Base-by-base conservation (phyloP, 257 asterid species). In the Nicotiana benthamiana region DNA sequence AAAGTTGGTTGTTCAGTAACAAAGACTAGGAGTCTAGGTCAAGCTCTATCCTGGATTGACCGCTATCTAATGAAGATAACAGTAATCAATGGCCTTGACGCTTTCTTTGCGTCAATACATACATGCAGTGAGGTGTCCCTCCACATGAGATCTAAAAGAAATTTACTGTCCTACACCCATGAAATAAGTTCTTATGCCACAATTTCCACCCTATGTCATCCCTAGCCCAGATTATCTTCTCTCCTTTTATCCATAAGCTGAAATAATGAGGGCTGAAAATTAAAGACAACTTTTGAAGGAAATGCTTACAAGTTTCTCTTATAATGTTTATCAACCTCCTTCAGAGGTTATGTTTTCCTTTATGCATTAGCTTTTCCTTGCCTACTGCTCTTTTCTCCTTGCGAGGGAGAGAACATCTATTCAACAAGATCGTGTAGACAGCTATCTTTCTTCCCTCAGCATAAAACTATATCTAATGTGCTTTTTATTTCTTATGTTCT, bases 401-500 rank as follows among this genome's bases (percentile, higher is more conserved):
- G 78, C 15, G 13, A 46, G 40, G 78, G 32, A 46, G 78, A 72
- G 40, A 8, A 72, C 78, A 24, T 46, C 40, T 72, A 22, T 72
- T 46, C 60, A 16, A 26, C 53, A 43, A 46, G 15, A 46, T 48
- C 48, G 24, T 48, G 24, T 46, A 56, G 78, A 46, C 60, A 22
- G 9, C 51, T 46, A 3, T 46, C 15, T 46, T 46, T 46, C 60
- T 72, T 72, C 46, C 22, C 78, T 6, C 7, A 22, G 59, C 60
- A 17, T 54, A 46, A 72, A 34, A 22, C 27, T 46, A 7, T 72
- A 43, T 72, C 40, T 72, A 24, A 72, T 72, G 78, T 48, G 13
- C 6, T 72, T 72, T 22, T 46, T 80, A 40, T 82, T 75, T 46
- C 56, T 22, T 80, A 74, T 57, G 82, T 76, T 62, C 76, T 88